phyloP scores from a whole-genome alignment of 2,329 filamentous ascomycete genomes.

The Venturia effusa region DNA sequence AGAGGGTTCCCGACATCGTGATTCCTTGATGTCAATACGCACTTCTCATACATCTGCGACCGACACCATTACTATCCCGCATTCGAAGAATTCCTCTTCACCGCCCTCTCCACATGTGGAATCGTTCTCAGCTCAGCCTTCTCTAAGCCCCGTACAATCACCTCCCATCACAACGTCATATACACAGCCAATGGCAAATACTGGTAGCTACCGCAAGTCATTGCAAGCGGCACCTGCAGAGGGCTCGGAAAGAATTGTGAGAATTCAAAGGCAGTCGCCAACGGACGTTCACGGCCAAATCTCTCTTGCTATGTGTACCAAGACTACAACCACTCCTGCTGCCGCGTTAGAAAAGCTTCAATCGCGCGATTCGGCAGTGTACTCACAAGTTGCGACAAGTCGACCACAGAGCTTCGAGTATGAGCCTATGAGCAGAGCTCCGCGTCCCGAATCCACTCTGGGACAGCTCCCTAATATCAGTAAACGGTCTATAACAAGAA shows the following conservation, averaged over 20 bases:
- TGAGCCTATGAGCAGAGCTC: conserved; percentile 2
- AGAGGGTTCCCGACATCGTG: conserved; percentile 22
- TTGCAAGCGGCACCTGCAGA: not conserved
- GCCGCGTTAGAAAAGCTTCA: not conserved
- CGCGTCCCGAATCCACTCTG: conserved; percentile 7
- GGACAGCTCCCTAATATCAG: conserved; percentile 6
- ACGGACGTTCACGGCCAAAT: not conserved
- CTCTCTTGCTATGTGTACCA: not conserved
- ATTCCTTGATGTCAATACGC: conserved; percentile 26
- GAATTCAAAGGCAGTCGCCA: not conserved
- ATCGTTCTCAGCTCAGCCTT: not conserved
- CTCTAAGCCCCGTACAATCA: not conserved
- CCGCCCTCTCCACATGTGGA: conserved; percentile 9
- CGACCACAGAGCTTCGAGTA: not conserved
- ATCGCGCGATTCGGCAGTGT: not conserved
- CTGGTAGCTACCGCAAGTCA: not conserved
- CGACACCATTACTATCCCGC: conserved; percentile 6
- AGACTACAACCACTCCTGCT: not conserved
- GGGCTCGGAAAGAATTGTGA: not conserved
- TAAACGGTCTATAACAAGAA: not conserved
- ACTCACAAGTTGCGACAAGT: not conserved
- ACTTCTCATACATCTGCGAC: conserved; percentile 16
- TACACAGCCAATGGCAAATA: not conserved
- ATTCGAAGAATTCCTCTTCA: conserved; percentile 3
- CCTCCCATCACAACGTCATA: not conserved